Evolutionary conservation across 1,284 basidiomycete species (phyloP), one percentile per base, ranked within the genome.

Genomic region (Malassezia japonica): DNA sequence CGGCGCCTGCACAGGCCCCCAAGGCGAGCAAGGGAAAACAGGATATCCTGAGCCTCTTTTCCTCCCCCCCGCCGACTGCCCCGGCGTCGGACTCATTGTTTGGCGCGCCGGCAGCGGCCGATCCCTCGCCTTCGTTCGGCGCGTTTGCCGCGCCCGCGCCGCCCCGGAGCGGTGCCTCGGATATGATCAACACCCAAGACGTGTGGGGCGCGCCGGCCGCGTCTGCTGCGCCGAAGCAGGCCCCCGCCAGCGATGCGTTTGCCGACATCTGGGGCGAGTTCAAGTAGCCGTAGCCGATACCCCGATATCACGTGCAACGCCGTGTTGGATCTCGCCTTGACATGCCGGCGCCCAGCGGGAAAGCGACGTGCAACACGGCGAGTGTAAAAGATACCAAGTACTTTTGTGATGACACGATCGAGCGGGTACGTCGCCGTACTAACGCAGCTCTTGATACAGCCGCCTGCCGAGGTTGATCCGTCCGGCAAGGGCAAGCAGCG

Each of bases 31-130:
- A 58, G 45, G 60, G 57, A 25, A 90, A 89, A 66, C 80, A 86
- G 54, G 85, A 91, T 61, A 91, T 92, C 62, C 77, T 92, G 33
- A 87, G 85, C 0, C 79, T 91, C 38, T 91, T 87, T 36, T 43
- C 48, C 10, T 46, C 59, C 6, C 36, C 57, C 1, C 25, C 20
- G 10, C 31, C 48, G 8, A 6, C 60, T 12, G 39, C 51, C 15
- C 38, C 37, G 15, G 16, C 42, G 6, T 34, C 36, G 2, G 25
- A 50, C 52, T n/a, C 51, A 56, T 40, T 51, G 50, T 5, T 46
- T 28, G 20, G 21, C 37, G 20, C 48, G 2, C 25, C 43, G 1
- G n/a, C 35, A 8, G 16, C 36, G 20, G 34, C 43, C 12, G 36
- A 37, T 38, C 16, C 36, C 13, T 10, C 12, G 16, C 36, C 16